Base-by-base conservation (phyloP, 768 basidiomycete genomes). In the Pleurotus citrinopileatus region DNA sequence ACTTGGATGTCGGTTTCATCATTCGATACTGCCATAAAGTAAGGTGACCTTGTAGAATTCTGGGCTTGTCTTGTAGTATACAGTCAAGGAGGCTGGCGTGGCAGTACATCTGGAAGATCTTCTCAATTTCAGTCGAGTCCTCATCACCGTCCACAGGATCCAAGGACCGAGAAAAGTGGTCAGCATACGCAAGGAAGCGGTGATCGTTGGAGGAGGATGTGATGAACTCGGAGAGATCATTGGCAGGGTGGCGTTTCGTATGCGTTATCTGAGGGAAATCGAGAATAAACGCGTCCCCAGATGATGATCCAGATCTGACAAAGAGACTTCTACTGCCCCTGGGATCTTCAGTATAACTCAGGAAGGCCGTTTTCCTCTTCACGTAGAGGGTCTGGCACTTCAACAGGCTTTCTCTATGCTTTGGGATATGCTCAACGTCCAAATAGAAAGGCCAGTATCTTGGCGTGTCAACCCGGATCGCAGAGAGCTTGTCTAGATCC, bases 361-460 rank as follows among this genome's bases (percentile, higher is more conserved):
- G 75, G 67, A 94, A 95, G 0, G 94, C 94, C 0, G 94, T 89
- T 23, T 92, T 80, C 15, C 95, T 86, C 67, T 98, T 96, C 56
- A 98, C 96, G 59, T 84, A 94, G 26, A 99, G 75, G 0, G 91
- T 96, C 60, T 94, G 89, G 55, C 79, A 87, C 28, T 75, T 77
- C 36, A 96, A 69, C 20, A 98, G 77, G 4, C 79, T 76, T 42
- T 81, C 79, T 45, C 82, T 82, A 65, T 96, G 89, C 12, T 76
- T 78, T 3, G 83, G 78, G 51, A 86, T 78, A 37, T 82, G 73
- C 36, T 83, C 78, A 17, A 89, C 81, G 61, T 95, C 89, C 28
- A 98, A 80, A 55, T 86, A 84, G 70, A 95, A 89, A 0, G 94
- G 89, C 91, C 93, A 97, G 67, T 99, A 98, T 4, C 97, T 84